A percentile compares a stretch with the other conserved stretches of the same genome.
Evolutionary conservation across 495 filamentous ascomycete species (phyloP).

Genomic region (Xylaria curta): DNA sequence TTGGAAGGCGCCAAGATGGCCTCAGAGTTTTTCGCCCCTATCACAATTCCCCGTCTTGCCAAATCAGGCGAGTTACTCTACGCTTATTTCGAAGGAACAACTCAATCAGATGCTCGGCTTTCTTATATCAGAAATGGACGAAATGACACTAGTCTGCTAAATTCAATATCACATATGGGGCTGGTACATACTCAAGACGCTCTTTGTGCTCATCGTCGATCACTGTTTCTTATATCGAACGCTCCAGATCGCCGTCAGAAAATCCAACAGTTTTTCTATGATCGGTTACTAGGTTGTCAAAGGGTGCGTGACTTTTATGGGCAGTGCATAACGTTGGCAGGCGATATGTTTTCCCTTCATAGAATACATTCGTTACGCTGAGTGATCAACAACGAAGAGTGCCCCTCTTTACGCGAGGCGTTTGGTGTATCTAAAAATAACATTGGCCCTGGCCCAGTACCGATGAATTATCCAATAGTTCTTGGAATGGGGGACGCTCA

Average conservation of each 20-base stretch:
- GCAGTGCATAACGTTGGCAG: neutral
- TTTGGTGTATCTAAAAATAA: neutral
- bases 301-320: neutral
- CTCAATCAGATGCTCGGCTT: neutral
- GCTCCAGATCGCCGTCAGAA: neutral
- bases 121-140: neutral
- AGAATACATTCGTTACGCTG: slow-evolving; percentile 4
- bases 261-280: slow-evolving; percentile 1
- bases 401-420: neutral
- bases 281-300: neutral
- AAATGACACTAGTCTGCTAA: neutral
- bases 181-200: slow-evolving; percentile 6
- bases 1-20: neutral
- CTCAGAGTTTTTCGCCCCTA: neutral
- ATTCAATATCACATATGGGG: neutral
- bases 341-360: neutral
- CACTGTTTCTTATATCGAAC: neutral
- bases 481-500: no score
- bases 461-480: no score
- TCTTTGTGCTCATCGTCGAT: neutral
- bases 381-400: neutral
- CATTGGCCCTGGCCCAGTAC: neutral
- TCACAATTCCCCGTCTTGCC: neutral
- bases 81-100: neutral
- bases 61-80: slow-evolving; percentile 16